Evolutionary conservation across 208 protist species (phyloP), one percentile per base, ranked within the genome.

Genomic region (Leishmania gerbilli): DNA sequence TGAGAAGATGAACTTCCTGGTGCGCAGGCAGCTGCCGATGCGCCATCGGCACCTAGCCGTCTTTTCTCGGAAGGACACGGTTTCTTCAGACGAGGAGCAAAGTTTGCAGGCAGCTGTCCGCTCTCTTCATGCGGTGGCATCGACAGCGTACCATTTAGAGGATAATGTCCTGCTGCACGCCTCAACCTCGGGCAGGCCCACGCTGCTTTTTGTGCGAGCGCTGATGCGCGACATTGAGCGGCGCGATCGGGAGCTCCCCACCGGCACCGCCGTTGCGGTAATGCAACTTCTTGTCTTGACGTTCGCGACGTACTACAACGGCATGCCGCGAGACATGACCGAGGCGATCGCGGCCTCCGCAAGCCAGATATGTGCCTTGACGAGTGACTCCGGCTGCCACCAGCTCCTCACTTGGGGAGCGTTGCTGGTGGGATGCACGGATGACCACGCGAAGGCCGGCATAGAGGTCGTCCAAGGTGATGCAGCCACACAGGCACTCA

Each of bases 201-300:
- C 55, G 58, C 27, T 67, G 53, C 56, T 51, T 40, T 31, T 21
- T 53, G 49, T 81, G 40, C 49, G 37, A 0, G 7, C 31, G 1
- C 42, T 85, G 21, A 68, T 81, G 71, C 37, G 45, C n/a, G 9
- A 55, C 13, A 9, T 71, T 24, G 42, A 24, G 71, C n/a, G 21
- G 62, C 72, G 62, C 4, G 21, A 40, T 11, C 24, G 21, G 13
- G 51, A 31, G 21, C 72, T 85, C 0, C 71, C 82, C 3, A 79
- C 82, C 31, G 82, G 82, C 27, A 69, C 82, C 13, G 82, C 82
- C 19, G 55, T 58, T 11, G 82, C 78, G 37, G 45, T 85, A 17
- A 27, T 85, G 51, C 82, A 51, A 3, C 51, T 76, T 53, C 64
- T 85, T 15, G 64, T 85, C 6, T 49, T 24, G 27, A 53, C 78